phyloP scores from a whole-genome alignment of 441 rosid species.

The Croton setiger region DNA sequence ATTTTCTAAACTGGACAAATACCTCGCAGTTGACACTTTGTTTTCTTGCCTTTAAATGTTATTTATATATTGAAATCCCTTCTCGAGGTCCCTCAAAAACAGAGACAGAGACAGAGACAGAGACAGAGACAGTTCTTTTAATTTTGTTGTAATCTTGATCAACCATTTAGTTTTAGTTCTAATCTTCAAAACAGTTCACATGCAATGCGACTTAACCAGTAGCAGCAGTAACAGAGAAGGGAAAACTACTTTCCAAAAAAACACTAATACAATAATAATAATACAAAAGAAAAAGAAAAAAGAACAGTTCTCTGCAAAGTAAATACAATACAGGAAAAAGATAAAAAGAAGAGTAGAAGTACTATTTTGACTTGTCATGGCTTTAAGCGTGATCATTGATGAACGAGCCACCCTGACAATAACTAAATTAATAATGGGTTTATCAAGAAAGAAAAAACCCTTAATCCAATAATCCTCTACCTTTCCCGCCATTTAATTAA shows the following conservation, averaged over 20 bases:
- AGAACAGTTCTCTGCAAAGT: slow-evolving; percentile 15
- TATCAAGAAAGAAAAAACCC: neutral
- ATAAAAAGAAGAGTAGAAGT: neutral
- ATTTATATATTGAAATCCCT: slow-evolving; percentile 20
- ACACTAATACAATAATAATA: slow-evolving; percentile 24
- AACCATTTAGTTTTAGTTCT: neutral
- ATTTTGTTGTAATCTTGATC: neutral
- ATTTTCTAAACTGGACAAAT: slow-evolving; percentile 28
- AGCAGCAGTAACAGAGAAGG: neutral
- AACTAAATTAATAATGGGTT: neutral
- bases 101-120: slow-evolving; percentile 27
- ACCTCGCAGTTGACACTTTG: slow-evolving; percentile 28
- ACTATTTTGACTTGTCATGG: slow-evolving; percentile 21
- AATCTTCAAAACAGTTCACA: slow-evolving; percentile 5
- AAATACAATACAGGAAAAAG: slow-evolving; percentile 10
- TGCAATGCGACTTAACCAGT: slow-evolving; percentile 16
- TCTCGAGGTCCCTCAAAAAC: slow-evolving; percentile 37
- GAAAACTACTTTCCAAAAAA: slow-evolving; percentile 10
- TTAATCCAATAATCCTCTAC: neutral
- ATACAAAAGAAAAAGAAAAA: slow-evolving; percentile 15
- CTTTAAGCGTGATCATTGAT: slow-evolving; percentile 30
- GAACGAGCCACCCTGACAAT: slow-evolving; percentile 31
- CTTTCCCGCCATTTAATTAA: neutral
- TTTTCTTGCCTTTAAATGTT: slow-evolving; percentile 24
- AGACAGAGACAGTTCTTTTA: neutral